Evolutionary conservation across 2,329 filamentous ascomycete genomes (phyloP).

Genomic region (Penicillium sp.): DNA sequence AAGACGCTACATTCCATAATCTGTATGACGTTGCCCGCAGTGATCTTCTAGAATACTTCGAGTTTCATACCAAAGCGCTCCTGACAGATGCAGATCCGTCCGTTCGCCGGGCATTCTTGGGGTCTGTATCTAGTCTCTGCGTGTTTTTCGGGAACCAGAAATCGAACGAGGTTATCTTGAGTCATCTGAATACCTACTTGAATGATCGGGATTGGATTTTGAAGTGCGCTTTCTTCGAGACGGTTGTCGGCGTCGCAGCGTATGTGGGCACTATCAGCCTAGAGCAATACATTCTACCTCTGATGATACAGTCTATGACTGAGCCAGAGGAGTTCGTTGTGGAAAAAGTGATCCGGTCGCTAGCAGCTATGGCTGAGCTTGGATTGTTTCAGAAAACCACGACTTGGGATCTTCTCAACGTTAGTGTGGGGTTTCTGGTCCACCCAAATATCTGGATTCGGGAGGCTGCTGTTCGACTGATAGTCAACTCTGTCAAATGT

Average conservation of each 20-base stretch:
- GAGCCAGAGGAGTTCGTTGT: slow-evolving; percentile 94
- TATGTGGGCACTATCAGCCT: slow-evolving; percentile 87
- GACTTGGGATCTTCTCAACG: slow-evolving; percentile 84
- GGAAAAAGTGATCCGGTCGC: slow-evolving; percentile 83
- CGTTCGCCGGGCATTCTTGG: slow-evolving; percentile 87
- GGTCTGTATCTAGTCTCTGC: slow-evolving; percentile 88
- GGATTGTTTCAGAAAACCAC: slow-evolving; percentile 84
- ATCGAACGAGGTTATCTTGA: slow-evolving; percentile 93
- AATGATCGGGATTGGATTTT: slow-evolving; percentile 97
- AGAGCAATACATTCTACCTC: slow-evolving; percentile 91
- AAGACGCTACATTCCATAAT: slow-evolving; percentile 73
- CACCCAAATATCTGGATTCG: slow-evolving; percentile 96
- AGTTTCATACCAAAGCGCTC: slow-evolving; percentile 84
- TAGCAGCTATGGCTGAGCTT: slow-evolving; percentile 85
- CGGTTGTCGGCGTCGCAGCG: slow-evolving; percentile 87
- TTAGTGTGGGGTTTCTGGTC: slow-evolving; percentile 82
- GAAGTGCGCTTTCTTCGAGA: slow-evolving; percentile 95
- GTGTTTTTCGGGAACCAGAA: slow-evolving; percentile 93
- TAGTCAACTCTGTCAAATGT: slow-evolving; percentile 75
- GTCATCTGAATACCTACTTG: slow-evolving; percentile 94
- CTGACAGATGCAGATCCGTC: slow-evolving; percentile 84
- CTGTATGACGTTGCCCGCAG: slow-evolving; percentile 85
- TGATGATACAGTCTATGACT: slow-evolving; percentile 93
- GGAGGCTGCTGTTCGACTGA: slow-evolving; percentile 83
- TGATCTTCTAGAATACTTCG: slow-evolving; percentile 82